Conservation (phyloP, 208 protist genomes). For the Tritrichomonas musculus region DNA sequence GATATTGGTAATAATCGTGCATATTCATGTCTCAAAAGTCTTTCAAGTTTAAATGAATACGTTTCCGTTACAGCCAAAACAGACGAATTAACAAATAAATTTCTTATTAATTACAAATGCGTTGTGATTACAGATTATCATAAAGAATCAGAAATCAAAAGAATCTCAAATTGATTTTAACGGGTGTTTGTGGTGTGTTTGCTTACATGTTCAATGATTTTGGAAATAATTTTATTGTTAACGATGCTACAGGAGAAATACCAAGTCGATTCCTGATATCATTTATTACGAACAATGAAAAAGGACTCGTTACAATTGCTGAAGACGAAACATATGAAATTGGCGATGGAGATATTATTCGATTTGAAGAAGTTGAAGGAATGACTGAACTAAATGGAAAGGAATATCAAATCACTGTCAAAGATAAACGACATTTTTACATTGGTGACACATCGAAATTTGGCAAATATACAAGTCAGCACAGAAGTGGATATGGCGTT, state of each 20-base stretch:
- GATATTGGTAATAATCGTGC: conserved; percentile 69
- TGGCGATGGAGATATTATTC: conserved; percentile 63
- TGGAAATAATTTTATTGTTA: conserved; percentile 46
- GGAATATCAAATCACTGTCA: conserved; percentile 35
- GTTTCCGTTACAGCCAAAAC: conserved; percentile 49
- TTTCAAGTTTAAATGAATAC: conserved; percentile 74
- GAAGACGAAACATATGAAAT: conserved; percentile 58
- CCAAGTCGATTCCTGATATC: conserved; percentile 42
- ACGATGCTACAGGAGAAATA: conserved; percentile 46
- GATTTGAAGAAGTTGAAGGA: conserved; percentile 67
- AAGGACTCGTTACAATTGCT: conserved; percentile 59
- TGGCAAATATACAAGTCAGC: conserved; percentile 39
- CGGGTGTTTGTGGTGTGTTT: conserved; percentile 48
- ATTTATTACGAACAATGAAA: conserved; percentile 38
- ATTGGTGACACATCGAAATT: conserved; percentile 46
- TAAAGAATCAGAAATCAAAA: neutral
- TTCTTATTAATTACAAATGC: neutral
- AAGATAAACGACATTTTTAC: conserved; percentile 43
- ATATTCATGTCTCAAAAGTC: conserved; percentile 44
- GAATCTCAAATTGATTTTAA: conserved; percentile 48
- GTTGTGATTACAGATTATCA: neutral
- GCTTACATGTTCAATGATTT: conserved; percentile 53
- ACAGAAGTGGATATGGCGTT: conserved; percentile 45
- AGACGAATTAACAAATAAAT: conserved; percentile 20
- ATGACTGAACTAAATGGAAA: conserved; percentile 63